Base-by-base conservation (phyloP, 2,329 filamentous ascomycete species). In the Fusarium incarnatum region DNA sequence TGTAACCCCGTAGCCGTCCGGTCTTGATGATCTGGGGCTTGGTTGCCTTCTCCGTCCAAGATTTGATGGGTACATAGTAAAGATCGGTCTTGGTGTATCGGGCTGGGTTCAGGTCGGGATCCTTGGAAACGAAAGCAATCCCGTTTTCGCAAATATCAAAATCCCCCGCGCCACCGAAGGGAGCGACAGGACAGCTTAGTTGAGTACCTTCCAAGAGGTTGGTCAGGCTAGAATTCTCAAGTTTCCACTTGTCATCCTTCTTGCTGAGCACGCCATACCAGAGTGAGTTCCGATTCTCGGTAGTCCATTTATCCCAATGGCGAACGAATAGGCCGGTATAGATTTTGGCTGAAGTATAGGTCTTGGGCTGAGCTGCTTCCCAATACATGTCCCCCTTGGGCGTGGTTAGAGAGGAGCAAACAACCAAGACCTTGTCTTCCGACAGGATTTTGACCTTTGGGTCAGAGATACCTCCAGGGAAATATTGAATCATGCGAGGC, bases 1-100 rank as follows among this genome's bases (percentile, higher is more conserved):
- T 88, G 72, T 93, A 93, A 9, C 92, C 92, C 64, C 84, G 81
- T 75, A 92, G 77, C 75, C 81, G 81, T 60, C 84, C 86, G 23
- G 88, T 91, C 77, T 85, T 84, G 52, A 81, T 70, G 27, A 86
- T 81, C 75, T 83, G 85, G 6, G 85, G 88, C 56, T 77, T 62
- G 25, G 84, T 82, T 67, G 89, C 79, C 77, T 85, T 76, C 54
- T 89, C 84, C 8, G 83, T 79, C 75, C 91, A 94, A 6, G 85
- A 87, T 52, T 84, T 82, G 32, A 94, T 82, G 1, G 89, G 86
- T 6, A 92, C 86, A 48, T 91, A 88, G 79, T 96, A 97, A 32
- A 97, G 86, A 75, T 96, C 92, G 1, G 91, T 91, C 75, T 94
- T 95, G 8, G 94, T 97, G 78, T 92, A 89, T 60, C 92, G 86